A percentile compares a stretch with the other conserved stretches of the same genome.
These are phyloP conservation scores for Obba rivulosa DNA, from an alignment of 768 basidiomycete species.

Conservation along the genomic window DNA sequence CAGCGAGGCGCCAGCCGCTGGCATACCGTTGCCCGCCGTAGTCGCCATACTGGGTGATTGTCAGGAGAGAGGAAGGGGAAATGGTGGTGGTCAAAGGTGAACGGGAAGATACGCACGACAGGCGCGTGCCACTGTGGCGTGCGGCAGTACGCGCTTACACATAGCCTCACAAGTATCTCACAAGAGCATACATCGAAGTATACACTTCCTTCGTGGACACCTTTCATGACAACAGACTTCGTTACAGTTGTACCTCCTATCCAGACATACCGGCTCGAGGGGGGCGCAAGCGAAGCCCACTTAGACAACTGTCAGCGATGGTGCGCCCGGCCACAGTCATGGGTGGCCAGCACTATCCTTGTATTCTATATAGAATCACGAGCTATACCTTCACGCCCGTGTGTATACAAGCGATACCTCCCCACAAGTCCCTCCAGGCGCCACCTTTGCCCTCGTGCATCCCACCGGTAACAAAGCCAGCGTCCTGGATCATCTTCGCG, in stretches of 20 bases:
- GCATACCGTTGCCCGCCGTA: slow-evolving; percentile 39
- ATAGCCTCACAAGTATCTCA: not conserved
- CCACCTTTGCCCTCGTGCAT: slow-evolving; percentile 61
- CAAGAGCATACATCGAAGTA: no score
- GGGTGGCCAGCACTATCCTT: no score
- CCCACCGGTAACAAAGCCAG: slow-evolving; percentile 71
- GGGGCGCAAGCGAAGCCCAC: no score
- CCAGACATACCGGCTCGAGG: no score
- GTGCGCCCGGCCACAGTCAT: no score
- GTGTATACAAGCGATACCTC: slow-evolving; percentile 83
- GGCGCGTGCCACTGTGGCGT: not conserved
- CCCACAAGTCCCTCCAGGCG: slow-evolving; percentile 85
- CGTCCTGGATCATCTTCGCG: slow-evolving; percentile 81
- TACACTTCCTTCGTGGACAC: no score
- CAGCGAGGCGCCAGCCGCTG: slow-evolving; percentile 61
- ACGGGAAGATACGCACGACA: not conserved
- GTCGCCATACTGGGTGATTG: slow-evolving; percentile 13
- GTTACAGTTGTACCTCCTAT: no score
- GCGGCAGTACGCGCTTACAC: not conserved
- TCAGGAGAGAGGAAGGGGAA: not conserved
- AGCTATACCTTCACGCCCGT: slow-evolving; percentile 72
- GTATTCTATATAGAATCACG: not conserved
- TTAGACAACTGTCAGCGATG: no score
- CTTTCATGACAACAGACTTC: no score
- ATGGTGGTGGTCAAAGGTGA: not conserved